Base-by-base conservation (phyloP, 1,284 basidiomycete species). In the Cryptococcus sp. region DNA sequence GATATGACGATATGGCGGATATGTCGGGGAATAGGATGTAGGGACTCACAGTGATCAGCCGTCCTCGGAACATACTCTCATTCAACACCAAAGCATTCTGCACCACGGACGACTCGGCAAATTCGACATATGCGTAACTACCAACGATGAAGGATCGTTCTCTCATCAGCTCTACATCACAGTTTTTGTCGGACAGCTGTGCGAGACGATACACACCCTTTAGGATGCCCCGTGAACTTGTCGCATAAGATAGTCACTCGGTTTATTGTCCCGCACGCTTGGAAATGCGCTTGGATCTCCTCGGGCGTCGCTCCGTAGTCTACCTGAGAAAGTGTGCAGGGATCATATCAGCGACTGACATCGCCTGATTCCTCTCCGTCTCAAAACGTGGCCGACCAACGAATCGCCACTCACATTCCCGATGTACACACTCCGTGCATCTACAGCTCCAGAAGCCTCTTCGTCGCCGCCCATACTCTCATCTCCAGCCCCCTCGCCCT, bases 221-320 rank as follows among this genome's bases (percentile, higher is more conserved):
- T 99, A 43, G 96, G 95, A 82, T 98, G 95, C 47, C 96, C 96
- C 17, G 95, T 98, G 79, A 97, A 99, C 82, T 99, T 99, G 84
- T 99, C 96, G 79, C 96, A 99, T 25, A 99, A 85, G 72, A 99
- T 99, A 0, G 96, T 99, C 51, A 99, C 93, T 69, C 96, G 87
- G 81, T 99, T 99, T 79, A 99, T 99, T 20, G 91, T 94, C 6
- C 96, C 96, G 75, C 94, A 98, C 25, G 93, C 88, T 75, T 93
- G 90, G 82, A 99, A 99, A 78, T 99, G 96, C 46, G 85, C 87
- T 80, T 99, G 96, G 57, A 99, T 93, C 78, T 99, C 96, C 80
- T 99, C 96, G 16, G 96, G 96, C 27, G 96, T 97, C 8, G 95
- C 90, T 57, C 88, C 85, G 78, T 99, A 99, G 82, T 99, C 96